Evolutionary conservation across 140 eudicot genomes (phyloP).

Genomic region (Senecio squalidus): DNA sequence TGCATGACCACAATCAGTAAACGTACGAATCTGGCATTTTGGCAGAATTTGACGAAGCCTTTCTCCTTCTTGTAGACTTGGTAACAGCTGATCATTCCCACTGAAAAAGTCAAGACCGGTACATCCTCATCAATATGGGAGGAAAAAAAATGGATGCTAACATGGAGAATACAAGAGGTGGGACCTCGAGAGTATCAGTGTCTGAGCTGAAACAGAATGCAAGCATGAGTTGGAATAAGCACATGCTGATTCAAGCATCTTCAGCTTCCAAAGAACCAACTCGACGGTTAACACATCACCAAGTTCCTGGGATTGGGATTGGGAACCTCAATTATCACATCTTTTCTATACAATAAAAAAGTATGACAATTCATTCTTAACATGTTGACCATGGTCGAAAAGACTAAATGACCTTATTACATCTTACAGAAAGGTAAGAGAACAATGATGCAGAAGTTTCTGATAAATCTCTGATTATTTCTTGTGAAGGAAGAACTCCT

Average conservation of each 20-base stretch:
- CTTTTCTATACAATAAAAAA: not conserved
- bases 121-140: too few relatives aligned
- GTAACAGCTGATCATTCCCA: constrained; percentile 65
- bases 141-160: too few relatives aligned
- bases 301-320: constrained; percentile 48
- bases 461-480: constrained; percentile 36
- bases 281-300: constrained; percentile 36
- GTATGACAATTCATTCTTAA: too few relatives aligned
- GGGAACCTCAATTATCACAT: constrained; percentile 32
- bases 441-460: constrained; percentile 32
- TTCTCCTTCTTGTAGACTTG: constrained; percentile 44
- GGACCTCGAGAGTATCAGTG: constrained; percentile 71
- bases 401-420: too few relatives aligned
- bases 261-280: constrained; percentile 65
- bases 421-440: constrained; percentile 57
- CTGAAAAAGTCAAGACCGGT: constrained; percentile 30
- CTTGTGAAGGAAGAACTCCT: constrained; percentile 28
- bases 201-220: constrained; percentile 71
- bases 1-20: constrained; percentile 25
- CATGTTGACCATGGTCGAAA: too few relatives aligned
- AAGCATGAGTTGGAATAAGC: constrained; percentile 71
- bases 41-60: too few relatives aligned
- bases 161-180: not conserved
- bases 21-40: constrained; percentile 28
- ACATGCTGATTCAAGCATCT: constrained; percentile 51